Conservation (phyloP, 768 basidiomycete species). For the Epithele typhae region DNA sequence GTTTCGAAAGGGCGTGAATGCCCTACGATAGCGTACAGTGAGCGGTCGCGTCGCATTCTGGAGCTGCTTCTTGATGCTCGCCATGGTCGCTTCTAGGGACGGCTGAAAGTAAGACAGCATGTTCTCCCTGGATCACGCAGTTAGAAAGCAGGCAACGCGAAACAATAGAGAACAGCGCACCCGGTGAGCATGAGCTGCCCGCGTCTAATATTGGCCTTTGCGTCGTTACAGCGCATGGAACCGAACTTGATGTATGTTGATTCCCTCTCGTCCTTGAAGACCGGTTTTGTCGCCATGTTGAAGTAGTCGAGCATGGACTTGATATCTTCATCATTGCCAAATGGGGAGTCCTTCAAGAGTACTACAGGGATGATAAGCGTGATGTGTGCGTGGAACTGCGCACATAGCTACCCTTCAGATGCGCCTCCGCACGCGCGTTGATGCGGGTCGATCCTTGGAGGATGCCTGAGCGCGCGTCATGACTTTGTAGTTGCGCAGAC, state of each 20-base stretch:
- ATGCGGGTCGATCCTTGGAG: slow-evolving; percentile 39
- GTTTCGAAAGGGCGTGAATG: slow-evolving; percentile 9
- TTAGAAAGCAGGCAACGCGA: slow-evolving; percentile 29
- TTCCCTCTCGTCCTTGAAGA: slow-evolving; percentile 30
- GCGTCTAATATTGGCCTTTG: slow-evolving; percentile 19
- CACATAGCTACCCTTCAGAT: slow-evolving; percentile 26
- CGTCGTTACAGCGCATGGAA: slow-evolving; percentile 21
- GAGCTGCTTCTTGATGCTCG: too few species aligned
- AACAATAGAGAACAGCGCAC: slow-evolving; percentile 35
- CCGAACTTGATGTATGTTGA: slow-evolving; percentile 40
- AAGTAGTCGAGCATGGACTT: slow-evolving; percentile 33
- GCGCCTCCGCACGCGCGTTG: slow-evolving; percentile 28
- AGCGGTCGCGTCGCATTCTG: too few species aligned
- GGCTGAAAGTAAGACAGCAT: too few species aligned
- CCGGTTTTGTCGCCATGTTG: slow-evolving; percentile 36
- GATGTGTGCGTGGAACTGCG: slow-evolving; percentile 18
- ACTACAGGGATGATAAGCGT: slow-evolving; percentile 32
- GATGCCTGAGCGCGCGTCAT: slow-evolving; percentile 35
- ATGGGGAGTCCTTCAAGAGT: slow-evolving; percentile 24
- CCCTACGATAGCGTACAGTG: too few species aligned
- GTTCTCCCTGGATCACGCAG: too few species aligned
- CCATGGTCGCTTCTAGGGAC: too few species aligned
- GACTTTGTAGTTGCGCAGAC: too few species aligned
- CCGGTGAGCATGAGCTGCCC: slow-evolving; percentile 37
- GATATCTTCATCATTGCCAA: slow-evolving; percentile 32